Conservation (phyloP, 768 basidiomycete species). For the Calocybe indica region DNA sequence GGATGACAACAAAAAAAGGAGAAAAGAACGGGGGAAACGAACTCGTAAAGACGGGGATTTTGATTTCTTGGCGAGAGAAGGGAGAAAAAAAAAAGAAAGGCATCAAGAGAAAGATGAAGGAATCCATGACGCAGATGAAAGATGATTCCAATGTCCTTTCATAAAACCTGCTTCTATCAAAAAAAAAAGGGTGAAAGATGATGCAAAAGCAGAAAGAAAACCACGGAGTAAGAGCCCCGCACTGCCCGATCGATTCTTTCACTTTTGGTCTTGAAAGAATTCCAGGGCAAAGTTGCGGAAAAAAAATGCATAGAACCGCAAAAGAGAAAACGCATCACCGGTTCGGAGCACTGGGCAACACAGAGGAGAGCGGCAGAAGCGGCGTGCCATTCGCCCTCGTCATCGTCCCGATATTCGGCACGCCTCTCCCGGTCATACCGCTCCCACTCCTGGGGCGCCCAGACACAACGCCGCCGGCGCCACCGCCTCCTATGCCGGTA, state of each 20-base stretch:
- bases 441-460: conserved; percentile 49
- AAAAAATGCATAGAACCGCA: background rate
- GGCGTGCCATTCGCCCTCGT: conserved; percentile 20
- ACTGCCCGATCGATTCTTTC: background rate
- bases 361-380: conserved; percentile 27
- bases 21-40: too few relatives aligned
- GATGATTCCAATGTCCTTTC: too few relatives aligned
- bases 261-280: background rate
- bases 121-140: too few relatives aligned
- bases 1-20: too few relatives aligned
- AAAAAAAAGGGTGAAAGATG: background rate
- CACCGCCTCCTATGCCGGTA: conserved; percentile 18
- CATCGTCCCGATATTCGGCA: conserved; percentile 33
- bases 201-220: background rate
- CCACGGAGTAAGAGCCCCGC: background rate
- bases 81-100: too few relatives aligned
- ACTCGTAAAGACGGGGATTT: too few relatives aligned
- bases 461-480: conserved; percentile 7
- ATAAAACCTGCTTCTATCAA: background rate
- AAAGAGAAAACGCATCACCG: conserved; percentile 1
- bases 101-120: too few relatives aligned
- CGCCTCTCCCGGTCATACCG: conserved; percentile 32
- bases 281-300: background rate
- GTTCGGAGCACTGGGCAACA: conserved; percentile 12
- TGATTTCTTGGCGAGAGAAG: too few relatives aligned